These are phyloP conservation scores for Perkinsus olseni DNA, from an alignment of 169 alveolate species.

Conservation along the genomic window DNA sequence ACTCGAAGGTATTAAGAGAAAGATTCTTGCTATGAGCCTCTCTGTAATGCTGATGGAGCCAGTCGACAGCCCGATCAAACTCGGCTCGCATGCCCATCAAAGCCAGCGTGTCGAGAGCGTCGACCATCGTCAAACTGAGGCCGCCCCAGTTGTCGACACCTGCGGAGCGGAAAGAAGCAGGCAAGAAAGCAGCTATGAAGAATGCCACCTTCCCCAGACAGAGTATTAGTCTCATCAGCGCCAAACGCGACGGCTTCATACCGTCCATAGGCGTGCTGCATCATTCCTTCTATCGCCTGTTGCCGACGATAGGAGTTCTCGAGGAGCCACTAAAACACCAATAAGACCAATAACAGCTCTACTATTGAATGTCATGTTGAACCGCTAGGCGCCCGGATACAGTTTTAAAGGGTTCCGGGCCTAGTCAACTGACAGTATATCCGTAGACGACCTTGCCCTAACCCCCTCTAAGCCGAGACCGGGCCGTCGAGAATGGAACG, in stretches of 20 bases:
- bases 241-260: background rate
- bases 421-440: no score
- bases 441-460: no score
- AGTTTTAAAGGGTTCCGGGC: no score
- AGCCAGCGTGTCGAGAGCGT: background rate
- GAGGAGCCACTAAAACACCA: background rate
- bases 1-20: background rate
- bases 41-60: background rate
- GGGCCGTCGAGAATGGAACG: no score
- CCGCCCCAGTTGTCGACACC: background rate
- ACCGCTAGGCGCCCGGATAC: no score
- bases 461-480: no score
- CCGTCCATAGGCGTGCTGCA: background rate
- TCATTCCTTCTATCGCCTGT: background rate
- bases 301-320: background rate
- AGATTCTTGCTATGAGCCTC: background rate
- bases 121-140: background rate
- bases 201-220: background rate
- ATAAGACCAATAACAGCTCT: no score
- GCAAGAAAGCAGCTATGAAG: background rate
- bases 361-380: no score
- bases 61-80: background rate
- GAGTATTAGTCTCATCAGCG: background rate
- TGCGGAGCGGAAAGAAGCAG: background rate
- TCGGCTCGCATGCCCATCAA: background rate